Percentiles rank a stretch among this genome's conserved stretches.
Evolutionary conservation across 352 stramenopile genomes (phyloP).

Genomic region (Nothophytophthora sp.): DNA sequence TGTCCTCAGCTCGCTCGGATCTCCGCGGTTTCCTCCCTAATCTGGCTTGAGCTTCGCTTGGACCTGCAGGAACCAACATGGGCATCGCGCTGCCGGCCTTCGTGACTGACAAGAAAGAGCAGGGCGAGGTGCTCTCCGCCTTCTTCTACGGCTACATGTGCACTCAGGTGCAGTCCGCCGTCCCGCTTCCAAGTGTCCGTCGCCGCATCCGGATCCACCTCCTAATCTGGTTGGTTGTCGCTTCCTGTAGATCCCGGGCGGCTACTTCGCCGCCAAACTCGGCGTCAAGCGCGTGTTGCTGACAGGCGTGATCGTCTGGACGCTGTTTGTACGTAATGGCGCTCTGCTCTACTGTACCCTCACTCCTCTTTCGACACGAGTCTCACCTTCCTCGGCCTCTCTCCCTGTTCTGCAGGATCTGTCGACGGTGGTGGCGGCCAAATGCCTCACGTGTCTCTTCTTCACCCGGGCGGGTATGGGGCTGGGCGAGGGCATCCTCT

Average conservation of each 20-base stretch:
- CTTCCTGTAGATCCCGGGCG: constrained; percentile 62
- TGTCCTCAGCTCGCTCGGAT: no score
- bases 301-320: constrained; percentile 81
- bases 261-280: constrained; percentile 68
- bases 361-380: background rate
- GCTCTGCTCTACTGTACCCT: background rate
- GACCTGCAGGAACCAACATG: constrained; percentile 79
- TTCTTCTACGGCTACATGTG: constrained; percentile 91
- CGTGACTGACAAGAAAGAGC: constrained; percentile 69
- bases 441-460: constrained; percentile 69
- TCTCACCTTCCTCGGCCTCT: background rate
- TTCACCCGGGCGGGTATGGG: constrained; percentile 81
- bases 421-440: constrained; percentile 67
- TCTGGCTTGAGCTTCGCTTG: background rate
- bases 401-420: constrained; percentile 42
- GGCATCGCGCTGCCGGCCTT: constrained; percentile 82
- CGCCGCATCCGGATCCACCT: background rate
- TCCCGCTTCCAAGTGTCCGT: no score
- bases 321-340: constrained; percentile 56
- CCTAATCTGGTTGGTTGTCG: constrained; percentile 1
- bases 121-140: constrained; percentile 79
- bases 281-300: constrained; percentile 79
- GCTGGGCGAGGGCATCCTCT: constrained; percentile 85
- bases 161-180: constrained; percentile 57
- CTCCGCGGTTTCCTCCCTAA: no score